A percentile compares a stretch with the other conserved stretches of the same genome.
Evolutionary conservation across 495 filamentous ascomycete genomes (phyloP).

Genomic region (Annulohypoxylon nitens): DNA sequence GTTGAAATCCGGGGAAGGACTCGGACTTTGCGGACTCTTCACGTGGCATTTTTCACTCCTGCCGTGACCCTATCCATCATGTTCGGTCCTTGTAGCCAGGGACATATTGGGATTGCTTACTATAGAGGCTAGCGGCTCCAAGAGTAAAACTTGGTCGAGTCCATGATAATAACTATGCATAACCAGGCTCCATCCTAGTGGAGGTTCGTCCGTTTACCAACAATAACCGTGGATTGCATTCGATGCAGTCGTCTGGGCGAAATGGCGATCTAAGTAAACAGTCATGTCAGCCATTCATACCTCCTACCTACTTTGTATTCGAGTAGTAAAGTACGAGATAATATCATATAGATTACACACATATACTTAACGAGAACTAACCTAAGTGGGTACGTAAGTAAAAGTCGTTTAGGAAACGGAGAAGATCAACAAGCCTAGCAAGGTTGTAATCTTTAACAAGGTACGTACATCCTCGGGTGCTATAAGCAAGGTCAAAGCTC

Average conservation of each 20-base stretch:
- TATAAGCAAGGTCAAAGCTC: conserved; percentile 25
- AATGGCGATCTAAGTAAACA: background rate
- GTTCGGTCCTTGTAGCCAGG: background rate
- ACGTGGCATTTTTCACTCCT: conserved; percentile 8
- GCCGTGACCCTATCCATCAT: conserved; percentile 7
- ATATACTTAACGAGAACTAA: too few species aligned
- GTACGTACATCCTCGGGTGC: background rate
- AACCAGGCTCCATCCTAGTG: background rate
- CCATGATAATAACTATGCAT: background rate
- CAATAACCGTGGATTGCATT: background rate
- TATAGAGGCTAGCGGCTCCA: conserved; percentile 5
- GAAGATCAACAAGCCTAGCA: conserved; percentile 1
- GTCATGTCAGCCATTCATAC: background rate
- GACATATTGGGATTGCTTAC: conserved; percentile 32
- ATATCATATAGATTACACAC: too few species aligned
- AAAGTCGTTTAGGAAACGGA: background rate
- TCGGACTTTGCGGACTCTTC: background rate
- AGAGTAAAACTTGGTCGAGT: background rate
- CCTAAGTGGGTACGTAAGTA: background rate
- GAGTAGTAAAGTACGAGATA: too few species aligned
- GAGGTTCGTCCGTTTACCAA: background rate
- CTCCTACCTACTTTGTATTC: too few species aligned
- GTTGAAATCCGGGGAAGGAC: conserved; percentile 3
- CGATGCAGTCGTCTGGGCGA: too few species aligned
- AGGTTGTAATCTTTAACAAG: conserved; percentile 4